Evolutionary conservation across 345 rosid genomes (phyloP), one percentile per base, ranked within the genome.

Genomic region (Syzygium aqueum): DNA sequence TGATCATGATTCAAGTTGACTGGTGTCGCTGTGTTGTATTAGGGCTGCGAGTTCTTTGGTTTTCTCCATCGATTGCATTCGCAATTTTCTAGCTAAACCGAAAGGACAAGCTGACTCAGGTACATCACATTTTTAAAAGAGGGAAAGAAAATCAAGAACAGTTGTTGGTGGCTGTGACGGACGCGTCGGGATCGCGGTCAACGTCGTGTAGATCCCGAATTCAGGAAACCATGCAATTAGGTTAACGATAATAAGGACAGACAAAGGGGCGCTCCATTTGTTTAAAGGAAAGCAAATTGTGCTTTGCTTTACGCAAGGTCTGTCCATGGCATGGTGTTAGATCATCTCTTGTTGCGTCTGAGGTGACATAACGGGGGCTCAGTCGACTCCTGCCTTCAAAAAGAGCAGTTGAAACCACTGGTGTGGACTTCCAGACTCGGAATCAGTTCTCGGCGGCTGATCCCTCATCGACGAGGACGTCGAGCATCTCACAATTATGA

Each of bases 321-420:
- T 33, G 80, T 73, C 80, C 22, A 43, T 43, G 12, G 11, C 80
- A 33, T 33, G 46, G 46, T 43, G 37, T n/a, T 73, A 73, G 80
- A 17, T 73, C 80, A 22, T 73, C 25, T 19, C 22, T 17, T 73
- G 49, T 73, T 73, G 80, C 25, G 49, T 73, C 80, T 73, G 46
- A 49, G 46, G 80, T 73, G 80, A 19, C 80, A 5, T 33, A 73
- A 73, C 37, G 19, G 11, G 21, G 51, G 30, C 33, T 33, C 10
- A 40, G 11, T 30, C 63, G 21, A 56, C 51, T 30, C 11, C 43
- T 65, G 43, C 21, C 6, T 33, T 54, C 28, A 43, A 14, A 40
- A 63, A 54, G 86, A 85, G 86, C 86, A 85, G 86, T 85, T 85
- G 50, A 56, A 85, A 85, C 86, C 50, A 56, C 52, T 56, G 53